Evolutionary conservation across 2,329 filamentous ascomycete genomes (phyloP), one percentile per base, ranked within the genome.

Genomic region (Pseudogymnoascus sp.): DNA sequence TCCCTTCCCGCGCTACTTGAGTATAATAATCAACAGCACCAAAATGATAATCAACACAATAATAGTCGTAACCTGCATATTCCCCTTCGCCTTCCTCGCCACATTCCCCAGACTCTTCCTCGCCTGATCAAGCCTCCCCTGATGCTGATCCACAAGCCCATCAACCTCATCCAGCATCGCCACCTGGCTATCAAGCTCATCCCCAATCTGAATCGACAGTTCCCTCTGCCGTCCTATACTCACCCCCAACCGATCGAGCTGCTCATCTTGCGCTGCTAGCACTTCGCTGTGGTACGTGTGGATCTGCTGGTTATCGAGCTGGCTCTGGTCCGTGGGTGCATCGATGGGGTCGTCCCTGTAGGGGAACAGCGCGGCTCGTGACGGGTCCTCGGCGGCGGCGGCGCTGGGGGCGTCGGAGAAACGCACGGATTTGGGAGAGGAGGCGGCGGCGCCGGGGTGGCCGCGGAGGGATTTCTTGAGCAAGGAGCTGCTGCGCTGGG

Each of bases 201-300:
- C 90, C 31, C 95, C 93, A 71, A 99, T 97, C 78, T 95, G 91
- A 79, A 97, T 96, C 73, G 89, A 93, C 66, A 99, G 81, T 78
- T 97, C 91, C 60, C 96, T 83, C 79, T 97, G 95, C 40, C 95
- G 85, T 3, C 90, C 84, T 69, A 99, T 97, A 64, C 86, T 91
- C 71, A 86, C 85, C n/a, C 93, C 91, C 3, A 99, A 79, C 8
- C 83, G 81, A 74, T 97, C 93, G n/a, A 99, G 82, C 75, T 96
- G 92, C 68, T 90, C 89, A 73, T 99, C 95, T 76, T 99, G 95
- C 66, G 97, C 87, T n/a, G 83, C 82, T 39, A 99, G 80, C 26
- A 96, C 86, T 66, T 86, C 86, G 63, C 82, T 79, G 77, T 99
- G 95, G 75, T 96, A 93, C 21, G 83, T 81, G 77, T 97, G 90